Evolutionary conservation across 768 basidiomycete species (phyloP), one percentile per base, ranked within the genome.

Genomic region (Boletellus ananiceps): DNA sequence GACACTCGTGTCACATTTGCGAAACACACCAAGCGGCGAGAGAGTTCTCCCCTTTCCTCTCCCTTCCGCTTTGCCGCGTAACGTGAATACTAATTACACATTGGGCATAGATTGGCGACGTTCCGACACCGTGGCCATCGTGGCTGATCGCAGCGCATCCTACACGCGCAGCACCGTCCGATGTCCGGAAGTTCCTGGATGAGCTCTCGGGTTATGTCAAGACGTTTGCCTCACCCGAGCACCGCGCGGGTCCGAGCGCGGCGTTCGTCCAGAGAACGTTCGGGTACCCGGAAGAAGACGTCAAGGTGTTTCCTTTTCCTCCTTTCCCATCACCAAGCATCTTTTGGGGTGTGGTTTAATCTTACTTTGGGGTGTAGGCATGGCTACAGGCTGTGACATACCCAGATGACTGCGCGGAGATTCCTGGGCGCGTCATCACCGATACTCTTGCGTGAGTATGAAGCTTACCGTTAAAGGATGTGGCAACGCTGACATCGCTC

Each of bases 81-180:
- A 43, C 18, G 8, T 44, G 16, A 25, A n/a, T 8, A 14, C n/a
- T 35, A 23, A 36, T 18, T 15, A 27, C 34, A 14, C 9, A 34
- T 13, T 11, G 15, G 21, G 27, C n/a, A 14, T 37, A 91, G 88
- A 90, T 92, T 54, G 86, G 88, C 13, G 83, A 86, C 8, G 84
- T 91, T 5, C 84, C 84, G 33, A 97, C 94, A 0, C 95, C 95
- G 0, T 99, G 95, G 95, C 90, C 93, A 13, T 94, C 92, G 0
- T 99, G 95, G 95, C 71, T 90, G 50, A 89, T 98, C 60, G 94
- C 90, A 21, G 91, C 91, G 8, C 86, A 91, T 55, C 85, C 86
- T 0, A 74, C 74, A 12, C 78, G 86, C 14, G 81, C 84, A 25
- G 66, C 79, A 4, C 51, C 77, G 0, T 58, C 64, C 2, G 72